Conservation (phyloP, 2,329 filamentous ascomycete genomes). For the Fusarium chlamydosporum region DNA sequence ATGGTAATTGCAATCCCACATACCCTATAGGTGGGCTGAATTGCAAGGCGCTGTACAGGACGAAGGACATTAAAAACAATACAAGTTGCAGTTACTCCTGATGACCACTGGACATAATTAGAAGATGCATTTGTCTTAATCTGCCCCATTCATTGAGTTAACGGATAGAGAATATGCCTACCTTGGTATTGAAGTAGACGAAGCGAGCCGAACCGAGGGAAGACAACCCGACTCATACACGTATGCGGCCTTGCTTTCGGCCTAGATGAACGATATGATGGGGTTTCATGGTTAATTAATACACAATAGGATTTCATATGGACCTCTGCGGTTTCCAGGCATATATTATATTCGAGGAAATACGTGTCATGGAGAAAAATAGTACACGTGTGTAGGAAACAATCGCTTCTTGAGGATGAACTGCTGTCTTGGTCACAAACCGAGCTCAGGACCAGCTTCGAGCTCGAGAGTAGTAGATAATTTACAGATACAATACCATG, state of each 20-base stretch:
- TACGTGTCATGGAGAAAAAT: no score
- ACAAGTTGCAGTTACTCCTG: background rate
- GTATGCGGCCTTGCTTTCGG: background rate
- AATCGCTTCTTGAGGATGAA: background rate
- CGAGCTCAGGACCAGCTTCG: background rate
- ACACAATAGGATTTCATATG: no score
- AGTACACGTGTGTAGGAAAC: no score
- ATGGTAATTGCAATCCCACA: background rate
- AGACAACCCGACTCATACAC: background rate
- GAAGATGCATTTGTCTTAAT: background rate
- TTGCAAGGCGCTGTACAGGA: background rate
- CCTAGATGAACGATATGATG: no score
- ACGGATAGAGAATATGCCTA: background rate
- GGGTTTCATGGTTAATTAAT: background rate
- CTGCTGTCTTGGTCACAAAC: background rate
- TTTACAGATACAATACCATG: background rate
- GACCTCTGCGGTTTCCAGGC: no score
- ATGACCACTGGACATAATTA: background rate
- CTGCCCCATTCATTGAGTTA: background rate
- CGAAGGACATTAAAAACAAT: background rate
- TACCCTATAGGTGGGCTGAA: background rate
- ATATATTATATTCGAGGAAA: no score
- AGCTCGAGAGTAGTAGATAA: background rate
- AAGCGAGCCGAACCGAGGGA: conserved; percentile 19
- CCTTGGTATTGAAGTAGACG: background rate